Evolutionary conservation across 176 grass and related monocot species (phyloP).

Genomic region (Raddia distichophylla): DNA sequence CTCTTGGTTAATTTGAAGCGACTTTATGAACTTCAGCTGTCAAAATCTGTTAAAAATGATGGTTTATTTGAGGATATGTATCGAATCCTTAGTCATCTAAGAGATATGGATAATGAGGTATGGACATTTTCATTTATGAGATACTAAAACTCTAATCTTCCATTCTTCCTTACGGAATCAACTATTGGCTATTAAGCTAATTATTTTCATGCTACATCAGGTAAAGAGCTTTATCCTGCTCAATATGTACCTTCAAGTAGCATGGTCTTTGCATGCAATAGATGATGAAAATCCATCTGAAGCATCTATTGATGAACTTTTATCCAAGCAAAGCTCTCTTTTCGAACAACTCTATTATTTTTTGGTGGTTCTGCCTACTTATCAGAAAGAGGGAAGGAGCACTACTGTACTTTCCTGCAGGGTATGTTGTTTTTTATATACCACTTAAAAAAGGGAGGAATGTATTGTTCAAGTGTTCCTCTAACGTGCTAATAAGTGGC

Average conservation of each 20-base stretch:
- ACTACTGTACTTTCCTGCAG: conserved; percentile 79
- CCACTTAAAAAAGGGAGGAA: conserved; percentile 3
- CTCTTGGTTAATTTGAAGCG: conserved; percentile 98
- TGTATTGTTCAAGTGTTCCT: conserved; percentile 1
- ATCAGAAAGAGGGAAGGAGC: conserved; percentile 77
- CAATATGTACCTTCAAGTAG: conserved; percentile 93
- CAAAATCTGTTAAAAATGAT: conserved; percentile 68
- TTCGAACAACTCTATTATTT: conserved; percentile 83
- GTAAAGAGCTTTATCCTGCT: conserved; percentile 96
- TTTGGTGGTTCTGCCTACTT: conserved; percentile 62
- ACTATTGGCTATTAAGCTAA: conserved; percentile 16
- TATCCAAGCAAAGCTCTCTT: conserved; percentile 73
- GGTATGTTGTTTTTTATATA: conserved; percentile 60
- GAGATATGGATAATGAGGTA: conserved; percentile 96
- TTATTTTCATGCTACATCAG: conserved; percentile 48
- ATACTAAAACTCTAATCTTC: conserved; percentile 32
- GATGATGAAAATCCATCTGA: conserved; percentile 73
- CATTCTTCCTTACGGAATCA: conserved; percentile 12
- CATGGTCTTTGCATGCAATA: conserved; percentile 83
- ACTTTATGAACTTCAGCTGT: conserved; percentile 90
- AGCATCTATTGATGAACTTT: conserved; percentile 65
- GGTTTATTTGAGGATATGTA: conserved; percentile 89
- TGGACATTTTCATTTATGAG: conserved; percentile 34
- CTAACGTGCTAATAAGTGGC: too few relatives aligned
- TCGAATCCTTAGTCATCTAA: conserved; percentile 72